Evolutionary conservation across 768 basidiomycete genomes (phyloP), one percentile per base, ranked within the genome.

Genomic region (Rhodosporidiobolus sp.): DNA sequence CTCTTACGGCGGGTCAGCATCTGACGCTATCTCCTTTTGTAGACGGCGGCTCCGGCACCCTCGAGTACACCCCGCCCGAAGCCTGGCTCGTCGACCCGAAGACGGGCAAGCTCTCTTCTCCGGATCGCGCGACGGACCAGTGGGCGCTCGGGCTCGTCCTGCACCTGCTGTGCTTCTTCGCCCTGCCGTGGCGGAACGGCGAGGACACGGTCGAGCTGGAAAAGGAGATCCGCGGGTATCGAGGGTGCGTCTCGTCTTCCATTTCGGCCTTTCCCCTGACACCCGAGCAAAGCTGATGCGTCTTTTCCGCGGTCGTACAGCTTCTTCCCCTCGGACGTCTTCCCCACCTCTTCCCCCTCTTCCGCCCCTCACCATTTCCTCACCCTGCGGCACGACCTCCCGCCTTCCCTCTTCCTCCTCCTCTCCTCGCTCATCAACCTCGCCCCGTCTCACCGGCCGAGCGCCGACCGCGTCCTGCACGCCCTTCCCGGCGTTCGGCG

Each of bases 91-190:
- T 16, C 20, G 63, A 65, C 34, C 30, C 30, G 1, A 53, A 35
- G 30, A 70, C 69, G 2, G 65, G 66, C 3, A 48, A 63, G 11
- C 50, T 67, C 46, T 67, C 77, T 3, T 77, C 81, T 11, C 75
- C 80, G 2, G 80, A 81, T 59, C 81, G 81, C 1, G 78, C 81
- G 54, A 80, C 77, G 4, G 83, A 83, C 59, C 79, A 79, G 70
- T 83, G 83, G 83, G 79, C 79, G 3, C 75, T 83, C 14, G 83
- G 82, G 0, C 77, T 83, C 66, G 81, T 83, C 17, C 76, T 83
- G 7, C 80, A 83, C 71, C 81, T 82, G 60, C 77, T 83, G 43
- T 76, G 81, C n/a, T 83, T 82, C 79, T 81, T 83, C 59, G 74
- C 76, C 4, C 72, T 83, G 22, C 83, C 83, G 14, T 83, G 81